phyloP scores from a whole-genome alignment of 2,329 filamentous ascomycete species.

The Fusarium austroafricanum region DNA sequence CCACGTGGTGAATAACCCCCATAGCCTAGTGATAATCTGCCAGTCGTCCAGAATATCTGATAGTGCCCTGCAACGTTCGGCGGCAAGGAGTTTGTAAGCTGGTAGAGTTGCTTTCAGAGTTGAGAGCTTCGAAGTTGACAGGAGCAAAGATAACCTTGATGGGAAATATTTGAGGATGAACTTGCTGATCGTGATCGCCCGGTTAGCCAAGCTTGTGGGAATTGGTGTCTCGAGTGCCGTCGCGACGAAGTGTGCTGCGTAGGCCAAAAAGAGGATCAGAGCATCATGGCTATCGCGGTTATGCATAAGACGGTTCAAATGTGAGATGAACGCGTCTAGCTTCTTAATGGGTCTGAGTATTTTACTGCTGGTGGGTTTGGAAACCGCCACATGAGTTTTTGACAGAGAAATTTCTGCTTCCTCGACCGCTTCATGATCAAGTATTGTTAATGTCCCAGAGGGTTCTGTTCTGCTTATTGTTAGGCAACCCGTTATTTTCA shows the following conservation, averaged over 20 bases:
- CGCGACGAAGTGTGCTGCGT: conserved; percentile 24
- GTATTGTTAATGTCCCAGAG: background rate
- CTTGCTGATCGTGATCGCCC: background rate
- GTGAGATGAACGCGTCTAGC: conserved; percentile 25
- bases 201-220: background rate
- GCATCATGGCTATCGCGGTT: conserved; percentile 32
- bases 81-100: background rate
- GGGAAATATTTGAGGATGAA: background rate
- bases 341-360: background rate
- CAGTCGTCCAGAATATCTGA: conserved; percentile 35
- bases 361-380: background rate
- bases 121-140: rapidly evolving
- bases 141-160: rapidly evolving
- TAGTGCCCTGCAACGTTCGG: conserved; percentile 14
- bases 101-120: background rate
- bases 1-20: conserved; percentile 26
- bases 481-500: background rate
- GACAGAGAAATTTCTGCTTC: background rate
- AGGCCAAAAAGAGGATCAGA: conserved; percentile 30
- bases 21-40: conserved; percentile 32
- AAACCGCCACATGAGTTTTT: background rate
- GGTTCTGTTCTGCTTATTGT: background rate
- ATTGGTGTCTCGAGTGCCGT: conserved; percentile 15
- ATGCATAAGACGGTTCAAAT: conserved; percentile 21
- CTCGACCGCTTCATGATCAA: background rate